Conservation (phyloP, 106 monocot species). For the Acorus gramineus region DNA sequence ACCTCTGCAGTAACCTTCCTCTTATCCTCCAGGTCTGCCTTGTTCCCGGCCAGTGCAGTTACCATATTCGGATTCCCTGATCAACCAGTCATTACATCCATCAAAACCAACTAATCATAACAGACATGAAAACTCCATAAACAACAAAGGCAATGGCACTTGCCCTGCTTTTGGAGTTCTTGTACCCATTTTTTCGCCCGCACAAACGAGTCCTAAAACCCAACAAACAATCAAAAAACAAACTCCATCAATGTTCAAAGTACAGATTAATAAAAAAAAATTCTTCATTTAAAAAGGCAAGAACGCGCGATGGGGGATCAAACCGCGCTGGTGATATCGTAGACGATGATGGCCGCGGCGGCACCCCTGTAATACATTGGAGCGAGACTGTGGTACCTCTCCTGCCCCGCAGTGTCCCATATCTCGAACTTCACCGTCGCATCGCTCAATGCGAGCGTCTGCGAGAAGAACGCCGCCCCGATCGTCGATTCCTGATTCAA, state of each 20-base stretch:
- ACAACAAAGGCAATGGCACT: neutral
- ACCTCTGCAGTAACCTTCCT: constrained; percentile 53
- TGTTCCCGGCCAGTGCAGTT: constrained; percentile 59
- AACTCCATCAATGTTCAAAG: too few relatives aligned
- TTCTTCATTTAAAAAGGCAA: too few relatives aligned
- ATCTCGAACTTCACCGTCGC: constrained; percentile 95
- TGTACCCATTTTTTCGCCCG: constrained; percentile 90
- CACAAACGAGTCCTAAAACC: constrained; percentile 67
- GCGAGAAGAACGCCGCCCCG: constrained; percentile 96
- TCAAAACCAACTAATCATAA: too few relatives aligned
- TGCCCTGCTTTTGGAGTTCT: constrained; percentile 88
- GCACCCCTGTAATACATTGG: constrained; percentile 99
- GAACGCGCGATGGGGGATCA: neutral
- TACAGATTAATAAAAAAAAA: neutral
- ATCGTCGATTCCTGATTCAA: constrained; percentile 79
- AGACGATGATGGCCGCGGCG: constrained; percentile 88
- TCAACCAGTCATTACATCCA: neutral
- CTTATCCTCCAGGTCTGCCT: constrained; percentile 48
- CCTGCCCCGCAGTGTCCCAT: constrained; percentile 98
- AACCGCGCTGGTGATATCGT: constrained; percentile 81
- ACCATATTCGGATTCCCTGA: constrained; percentile 63
- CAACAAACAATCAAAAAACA: neutral
- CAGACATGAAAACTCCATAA: too few relatives aligned
- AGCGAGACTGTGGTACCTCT: constrained; percentile 92
- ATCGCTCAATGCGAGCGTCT: constrained; percentile 79